Evolutionary conservation across 345 rosid genomes (phyloP), one percentile per base, ranked within the genome.

Genomic region (Sonneratia alba): DNA sequence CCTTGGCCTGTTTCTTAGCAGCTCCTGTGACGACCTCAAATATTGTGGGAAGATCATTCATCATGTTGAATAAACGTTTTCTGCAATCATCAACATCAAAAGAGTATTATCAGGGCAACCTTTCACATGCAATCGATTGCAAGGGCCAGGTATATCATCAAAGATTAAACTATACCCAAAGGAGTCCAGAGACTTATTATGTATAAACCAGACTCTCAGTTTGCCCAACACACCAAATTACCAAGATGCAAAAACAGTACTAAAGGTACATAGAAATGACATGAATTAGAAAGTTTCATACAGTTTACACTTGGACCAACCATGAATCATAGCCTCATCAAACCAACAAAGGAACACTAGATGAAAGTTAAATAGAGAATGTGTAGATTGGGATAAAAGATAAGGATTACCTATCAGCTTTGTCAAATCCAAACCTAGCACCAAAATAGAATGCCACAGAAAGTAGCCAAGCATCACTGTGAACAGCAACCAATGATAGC

Each of bases 1-100:
- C 93, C 81, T 83, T 89, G 21, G 82, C 71, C 72, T 80, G 89
- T 77, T 86, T 89, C 93, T 88, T 87, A 16, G 83, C 83, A 47
- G 77, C 68, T 63, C 93, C 96, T 45, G 87, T 79, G 48, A 91
- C 97, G 66, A 89, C 81, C 85, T 93, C 97, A 76, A 83, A 93
- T 76, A 93, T 83, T 40, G 97, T 89, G 42, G 92, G 96, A 73
- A 89, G 93, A 2, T 91, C 97, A 79, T 91, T 91, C 73, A 91
- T 86, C 97, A 91, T 85, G 74, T 79, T 84, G 79, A 91, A 89
- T 74, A 93, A 95, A 19, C 85, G 81, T 71, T 91, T 89, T 93
- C 97, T 93, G 87, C 83, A 62, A 57, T n/a, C 32, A 82, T 70
- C 72, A 79, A 49, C 15, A 43, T 24, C 27, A 40, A 67, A 67